Conservation (phyloP, 768 basidiomycete species). For the Hygrophorus russula region DNA sequence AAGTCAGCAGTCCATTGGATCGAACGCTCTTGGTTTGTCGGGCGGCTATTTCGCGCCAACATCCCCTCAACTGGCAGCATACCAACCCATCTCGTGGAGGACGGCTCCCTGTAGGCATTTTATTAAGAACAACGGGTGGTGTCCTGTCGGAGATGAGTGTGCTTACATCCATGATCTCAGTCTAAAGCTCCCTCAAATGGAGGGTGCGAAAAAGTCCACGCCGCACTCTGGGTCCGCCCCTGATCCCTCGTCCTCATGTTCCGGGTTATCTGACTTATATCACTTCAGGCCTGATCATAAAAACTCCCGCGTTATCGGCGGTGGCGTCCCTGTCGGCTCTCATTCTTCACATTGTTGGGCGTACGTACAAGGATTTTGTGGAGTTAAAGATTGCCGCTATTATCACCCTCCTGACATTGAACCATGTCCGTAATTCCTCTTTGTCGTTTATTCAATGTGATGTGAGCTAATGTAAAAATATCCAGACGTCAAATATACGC, state of each 20-base stretch:
- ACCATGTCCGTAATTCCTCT: constrained; percentile 19
- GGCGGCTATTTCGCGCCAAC: not conserved
- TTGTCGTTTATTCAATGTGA: not conserved
- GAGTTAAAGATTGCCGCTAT: constrained; percentile 17
- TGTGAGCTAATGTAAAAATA: not conserved
- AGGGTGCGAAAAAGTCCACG: constrained; percentile 19
- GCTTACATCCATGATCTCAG: constrained; percentile 18
- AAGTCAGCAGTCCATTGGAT: not conserved
- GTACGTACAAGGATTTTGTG: constrained; percentile 22
- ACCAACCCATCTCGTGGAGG: constrained; percentile 18
- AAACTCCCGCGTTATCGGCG: not conserved
- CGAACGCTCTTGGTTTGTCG: not conserved
- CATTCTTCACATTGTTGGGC: constrained; percentile 23
- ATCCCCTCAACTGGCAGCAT: not conserved
- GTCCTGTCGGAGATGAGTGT: constrained; percentile 28
- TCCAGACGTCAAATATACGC: constrained; percentile 23
- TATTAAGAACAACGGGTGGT: constrained; percentile 29
- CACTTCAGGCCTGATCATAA: not conserved
- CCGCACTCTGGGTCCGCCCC: too few species aligned
- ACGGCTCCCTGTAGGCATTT: constrained; percentile 31
- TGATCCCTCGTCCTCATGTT: not conserved
- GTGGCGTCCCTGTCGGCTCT: constrained; percentile 8
- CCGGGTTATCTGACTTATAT: not conserved
- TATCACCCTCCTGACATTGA: constrained; percentile 19
- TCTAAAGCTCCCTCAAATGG: constrained; percentile 8